These are phyloP conservation scores for Inga laurina DNA, from an alignment of 306 rosid genomes.

Conservation along the genomic window DNA sequence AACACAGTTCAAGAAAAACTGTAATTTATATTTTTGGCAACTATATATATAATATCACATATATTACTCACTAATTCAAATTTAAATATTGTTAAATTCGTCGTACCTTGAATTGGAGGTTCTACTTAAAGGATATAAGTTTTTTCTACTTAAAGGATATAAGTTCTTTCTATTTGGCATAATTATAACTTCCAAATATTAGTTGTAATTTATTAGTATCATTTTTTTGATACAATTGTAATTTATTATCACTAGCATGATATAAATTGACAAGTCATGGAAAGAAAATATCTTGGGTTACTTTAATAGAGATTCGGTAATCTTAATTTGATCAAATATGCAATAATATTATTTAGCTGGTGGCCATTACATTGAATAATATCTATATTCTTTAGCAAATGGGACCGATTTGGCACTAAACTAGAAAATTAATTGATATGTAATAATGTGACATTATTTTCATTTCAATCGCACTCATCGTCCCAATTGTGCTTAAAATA, in stretches of 20 bases:
- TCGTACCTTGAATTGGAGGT: no score
- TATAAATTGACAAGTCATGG: neutral
- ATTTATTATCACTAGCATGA: neutral
- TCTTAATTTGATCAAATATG: neutral
- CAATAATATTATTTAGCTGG: neutral
- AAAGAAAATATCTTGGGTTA: neutral
- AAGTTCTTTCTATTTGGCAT: no score
- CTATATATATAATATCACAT: no score
- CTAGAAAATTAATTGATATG: neutral
- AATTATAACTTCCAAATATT: no score
- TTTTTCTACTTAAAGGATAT: no score
- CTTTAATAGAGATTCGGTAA: neutral
- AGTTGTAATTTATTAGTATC: no score
- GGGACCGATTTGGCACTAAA: constrained; percentile 10
- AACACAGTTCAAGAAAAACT: no score
- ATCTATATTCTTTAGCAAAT: neutral
- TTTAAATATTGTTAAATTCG: no score
- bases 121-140: no score
- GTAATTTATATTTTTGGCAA: no score
- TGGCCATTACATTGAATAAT: neutral
- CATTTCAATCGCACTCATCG: neutral
- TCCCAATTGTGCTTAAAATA: neutral
- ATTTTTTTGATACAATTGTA: no score
- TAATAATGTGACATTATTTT: neutral
- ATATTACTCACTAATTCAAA: no score